A percentile compares a stretch with the other conserved stretches of the same genome.
Conservation (phyloP, 345 rosid species). For the Eucalyptus tenuipes region DNA sequence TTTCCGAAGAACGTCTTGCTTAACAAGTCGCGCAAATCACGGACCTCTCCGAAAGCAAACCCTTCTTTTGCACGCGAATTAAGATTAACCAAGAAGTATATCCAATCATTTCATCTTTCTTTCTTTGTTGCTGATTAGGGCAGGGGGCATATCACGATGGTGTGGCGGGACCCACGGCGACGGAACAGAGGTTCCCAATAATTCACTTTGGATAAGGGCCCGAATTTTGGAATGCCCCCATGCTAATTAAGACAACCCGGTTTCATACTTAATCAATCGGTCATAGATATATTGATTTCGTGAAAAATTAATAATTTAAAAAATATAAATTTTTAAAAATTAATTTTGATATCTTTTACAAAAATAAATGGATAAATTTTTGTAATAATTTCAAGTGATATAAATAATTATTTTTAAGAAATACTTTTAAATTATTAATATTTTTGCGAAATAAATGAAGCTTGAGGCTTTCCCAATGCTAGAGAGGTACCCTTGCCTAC, state of each 20-base stretch:
- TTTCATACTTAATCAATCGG: accelerated
- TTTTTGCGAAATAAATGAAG: not conserved
- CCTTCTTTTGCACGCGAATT: not conserved
- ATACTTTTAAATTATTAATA: too few relatives aligned
- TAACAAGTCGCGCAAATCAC: not conserved
- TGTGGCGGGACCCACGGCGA: not conserved
- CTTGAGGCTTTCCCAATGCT: too few relatives aligned
- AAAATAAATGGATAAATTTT: too few relatives aligned
- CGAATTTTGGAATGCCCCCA: not conserved
- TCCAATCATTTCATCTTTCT: not conserved
- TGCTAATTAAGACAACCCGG: not conserved
- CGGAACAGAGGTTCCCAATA: not conserved
- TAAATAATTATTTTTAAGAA: too few relatives aligned
- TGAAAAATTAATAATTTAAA: accelerated
- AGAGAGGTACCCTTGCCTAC: too few relatives aligned
- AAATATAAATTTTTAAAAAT: too few relatives aligned
- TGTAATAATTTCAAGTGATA: accelerated
- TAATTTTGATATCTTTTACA: too few relatives aligned
- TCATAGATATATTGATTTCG: too few relatives aligned
- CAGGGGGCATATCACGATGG: not conserved
- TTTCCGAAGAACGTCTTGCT: not conserved
- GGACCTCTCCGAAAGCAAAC: not conserved
- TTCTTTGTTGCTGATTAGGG: not conserved
- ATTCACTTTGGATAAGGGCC: not conserved
- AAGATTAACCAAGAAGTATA: not conserved